Evolutionary conservation across 371 early-diverging fungal genomes (phyloP), one percentile per base, ranked within the genome.

Genomic region (Mortierella sp.): DNA sequence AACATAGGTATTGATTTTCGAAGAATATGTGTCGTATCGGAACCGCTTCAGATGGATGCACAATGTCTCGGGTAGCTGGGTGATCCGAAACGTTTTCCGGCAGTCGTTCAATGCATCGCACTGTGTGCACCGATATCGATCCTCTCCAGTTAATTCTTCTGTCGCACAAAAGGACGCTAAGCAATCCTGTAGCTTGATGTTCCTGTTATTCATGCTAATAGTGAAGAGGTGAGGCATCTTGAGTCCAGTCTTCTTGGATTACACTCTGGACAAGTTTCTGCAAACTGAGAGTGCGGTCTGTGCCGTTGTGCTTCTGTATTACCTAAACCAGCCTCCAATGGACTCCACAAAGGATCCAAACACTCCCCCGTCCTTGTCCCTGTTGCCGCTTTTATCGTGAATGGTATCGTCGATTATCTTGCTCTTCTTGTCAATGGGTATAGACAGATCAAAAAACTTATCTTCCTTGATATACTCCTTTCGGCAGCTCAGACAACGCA

Each of bases 1-100:
- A 19, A 85, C 85, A 61, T 68, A 65, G n/a, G 80, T 79, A 30
- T 67, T 81, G 59, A 85, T 82, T 55, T 85, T 85, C 1, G 82
- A 82, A 31, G 80, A 71, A 43, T 78, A 71, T 34, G 58, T 50
- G 41, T 79, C 72, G 41, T 60, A 80, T 21, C 79, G 79, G 53
- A 82, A 84, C 28, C 84, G 61, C 56, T 84, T 84, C 44, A 84
- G 59, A 39, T 84, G 84, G 24, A 84, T 76, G 30, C 81, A 81
- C 2, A 84, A 60, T 3, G 81, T 79, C 54, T 84, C 79, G 3
- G 84, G 84, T 8, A 84, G 56, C 21, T 53, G 58, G 1, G 68
- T 80, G 26, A 84, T 72, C 17, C 63, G 42, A 14, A 83, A 64
- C 8, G 67, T 70, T 48, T 83, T 84, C 41, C 81, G 65, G 41